Evolutionary conservation across 805 yeast genomes (phyloP).

Genomic region (Zygosaccharomyces pseudorouxii): DNA sequence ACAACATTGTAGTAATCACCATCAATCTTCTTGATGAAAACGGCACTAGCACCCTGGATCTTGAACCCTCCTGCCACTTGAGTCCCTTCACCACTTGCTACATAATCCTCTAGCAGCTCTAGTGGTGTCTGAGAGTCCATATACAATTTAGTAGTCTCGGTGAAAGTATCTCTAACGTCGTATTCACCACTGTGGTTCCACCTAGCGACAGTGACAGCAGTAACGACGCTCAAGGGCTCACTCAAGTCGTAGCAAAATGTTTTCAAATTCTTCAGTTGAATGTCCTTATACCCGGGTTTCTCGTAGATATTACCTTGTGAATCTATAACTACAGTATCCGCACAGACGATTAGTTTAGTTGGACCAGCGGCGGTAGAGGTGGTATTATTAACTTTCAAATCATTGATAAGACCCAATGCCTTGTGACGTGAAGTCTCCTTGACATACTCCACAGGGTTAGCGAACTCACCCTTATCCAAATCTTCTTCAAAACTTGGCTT

Average conservation of each 20-base stretch:
- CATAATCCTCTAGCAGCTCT: constrained; percentile 57
- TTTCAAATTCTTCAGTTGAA: constrained; percentile 48
- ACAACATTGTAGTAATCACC: constrained; percentile 89
- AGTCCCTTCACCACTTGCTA: constrained; percentile 65
- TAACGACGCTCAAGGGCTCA: constrained; percentile 45
- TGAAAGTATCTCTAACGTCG: constrained; percentile 24
- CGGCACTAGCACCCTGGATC: constrained; percentile 68
- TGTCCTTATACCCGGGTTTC: constrained; percentile 61
- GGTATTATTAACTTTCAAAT: constrained; percentile 22
- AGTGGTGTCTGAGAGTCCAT: constrained; percentile 46
- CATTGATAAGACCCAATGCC: constrained; percentile 54
- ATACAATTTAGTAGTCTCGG: constrained; percentile 40
- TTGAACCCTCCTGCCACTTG: constrained; percentile 92
- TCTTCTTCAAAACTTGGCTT: constrained; percentile 77
- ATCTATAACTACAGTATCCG: constrained; percentile 73
- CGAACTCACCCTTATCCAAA: constrained; percentile 46
- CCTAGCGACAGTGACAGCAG: constrained; percentile 49
- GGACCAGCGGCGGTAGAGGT: constrained; percentile 12
- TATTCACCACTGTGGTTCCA: constrained; percentile 15
- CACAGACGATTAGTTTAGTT: constrained; percentile 45
- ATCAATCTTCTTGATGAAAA: constrained; percentile 53
- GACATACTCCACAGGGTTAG: constrained; percentile 48
- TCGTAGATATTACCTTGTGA: constrained; percentile 62
- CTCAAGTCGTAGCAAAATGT: constrained; percentile 42
- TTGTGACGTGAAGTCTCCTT: constrained; percentile 64